Evolutionary conservation across 2,329 filamentous ascomycete species (phyloP), one percentile per base, ranked within the genome.

Genomic region (Didymella keratinophila): DNA sequence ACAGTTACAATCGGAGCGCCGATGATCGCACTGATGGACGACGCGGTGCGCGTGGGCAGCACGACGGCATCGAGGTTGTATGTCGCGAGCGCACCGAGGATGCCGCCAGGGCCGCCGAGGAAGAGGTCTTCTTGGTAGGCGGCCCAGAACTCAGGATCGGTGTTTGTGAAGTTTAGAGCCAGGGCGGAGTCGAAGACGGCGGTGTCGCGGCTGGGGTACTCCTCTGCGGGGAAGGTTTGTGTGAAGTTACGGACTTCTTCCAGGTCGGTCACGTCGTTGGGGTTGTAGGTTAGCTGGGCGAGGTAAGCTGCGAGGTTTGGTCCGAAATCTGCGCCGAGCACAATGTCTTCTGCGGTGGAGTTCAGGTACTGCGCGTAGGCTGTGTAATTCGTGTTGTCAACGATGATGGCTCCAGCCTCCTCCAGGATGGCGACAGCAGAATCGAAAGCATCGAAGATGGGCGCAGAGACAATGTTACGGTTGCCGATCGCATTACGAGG

Each of bases 1-100:
- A 91, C 84, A 0, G 85, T 87, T 11, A 91, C 76, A 4, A 87
- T 81, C 0, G 88, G 88, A 0, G 81, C 79, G 1, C 87, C 87
- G 0, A 87, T 80, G 20, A 87, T 74, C 0, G 84, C 85, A 1
- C 85, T 81, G 4, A 85, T 78, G 1, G 76, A 71, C 0, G 80
- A 75, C 0, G 83, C 78, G 21, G 81, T 75, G 12, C 74, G 63
- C 0, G 86, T 86, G 0, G 88, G 88, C 4, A 89, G 62, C 1
- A 90, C 80, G 5, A 90, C 75, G 1, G 87, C 88, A 63, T 88
- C 86, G 0, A 90, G 80, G 4, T 82, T 80, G 62, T 86, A 78
- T 2, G 82, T 82, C 6, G 79, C 66, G 0, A 91, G 73, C 0
- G 87, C 85, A 0, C 87, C 88, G 0, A 86, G 78, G 2, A 91